These are phyloP conservation scores for Fusarium sp. DNA, from an alignment of 2,329 filamentous ascomycete genomes.

Conservation along the genomic window DNA sequence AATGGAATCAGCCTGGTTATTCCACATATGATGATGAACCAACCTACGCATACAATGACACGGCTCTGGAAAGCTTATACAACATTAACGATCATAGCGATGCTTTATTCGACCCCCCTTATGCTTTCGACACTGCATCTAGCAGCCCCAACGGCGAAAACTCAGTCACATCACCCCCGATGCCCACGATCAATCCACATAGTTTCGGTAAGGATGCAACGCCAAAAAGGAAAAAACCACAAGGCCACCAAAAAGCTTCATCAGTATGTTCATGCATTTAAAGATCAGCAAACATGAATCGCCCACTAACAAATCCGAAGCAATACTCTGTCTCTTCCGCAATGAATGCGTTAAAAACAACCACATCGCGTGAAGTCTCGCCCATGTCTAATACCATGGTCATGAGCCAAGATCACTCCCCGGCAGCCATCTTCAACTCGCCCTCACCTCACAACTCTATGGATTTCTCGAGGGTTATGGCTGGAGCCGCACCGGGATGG, in stretches of 20 bases:
- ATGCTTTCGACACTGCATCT: conserved; percentile 69
- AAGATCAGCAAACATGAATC: background rate
- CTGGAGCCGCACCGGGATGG: conserved; percentile 50
- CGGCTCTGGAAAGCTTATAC: conserved; percentile 47
- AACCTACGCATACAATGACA: conserved; percentile 49
- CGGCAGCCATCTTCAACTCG: conserved; percentile 60
- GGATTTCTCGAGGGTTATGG: conserved; percentile 53
- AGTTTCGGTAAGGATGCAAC: conserved; percentile 46
- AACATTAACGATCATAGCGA: conserved; percentile 53
- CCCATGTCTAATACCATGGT: conserved; percentile 64
- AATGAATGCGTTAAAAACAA: conserved; percentile 61
- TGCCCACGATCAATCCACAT: conserved; percentile 55
- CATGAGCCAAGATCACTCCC: conserved; percentile 65
- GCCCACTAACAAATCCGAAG: conserved; percentile 51
- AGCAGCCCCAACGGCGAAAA: conserved; percentile 60
- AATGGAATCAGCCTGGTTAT: conserved; percentile 56
- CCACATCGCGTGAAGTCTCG: conserved; percentile 65
- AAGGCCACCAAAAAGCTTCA: conserved; percentile 45
- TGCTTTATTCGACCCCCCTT: conserved; percentile 61
- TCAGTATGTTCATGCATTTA: conserved; percentile 54
- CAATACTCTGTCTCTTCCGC: conserved; percentile 64
- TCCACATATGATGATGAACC: conserved; percentile 55
- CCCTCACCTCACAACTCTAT: conserved; percentile 58
- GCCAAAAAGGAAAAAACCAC: conserved; percentile 41
- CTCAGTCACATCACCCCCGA: conserved; percentile 58